A percentile compares a stretch with the other conserved stretches of the same genome.
Evolutionary conservation across 1,139 yeast species (phyloP).

Genomic region (Scheffersomyces titani): DNA sequence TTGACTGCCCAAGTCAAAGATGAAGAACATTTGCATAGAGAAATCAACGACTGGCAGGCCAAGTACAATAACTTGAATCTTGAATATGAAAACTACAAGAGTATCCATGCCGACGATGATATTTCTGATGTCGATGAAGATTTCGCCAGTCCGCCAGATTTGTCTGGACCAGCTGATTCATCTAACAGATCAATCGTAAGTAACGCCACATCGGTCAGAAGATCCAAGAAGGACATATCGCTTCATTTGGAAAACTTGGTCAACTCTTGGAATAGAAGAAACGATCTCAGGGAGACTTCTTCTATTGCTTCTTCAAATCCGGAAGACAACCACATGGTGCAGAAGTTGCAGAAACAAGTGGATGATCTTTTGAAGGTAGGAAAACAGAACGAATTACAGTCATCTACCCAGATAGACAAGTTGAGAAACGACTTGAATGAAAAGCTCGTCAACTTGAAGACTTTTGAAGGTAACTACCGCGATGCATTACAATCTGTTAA

Average conservation of each 20-base stretch:
- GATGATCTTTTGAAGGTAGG: slow-evolving; percentile 45
- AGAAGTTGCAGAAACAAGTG: slow-evolving; percentile 48
- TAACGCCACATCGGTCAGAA: slow-evolving; percentile 20
- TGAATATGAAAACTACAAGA: slow-evolving; percentile 47
- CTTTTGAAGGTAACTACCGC: slow-evolving; percentile 57
- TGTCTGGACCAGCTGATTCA: slow-evolving; percentile 11
- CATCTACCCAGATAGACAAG: slow-evolving; percentile 33
- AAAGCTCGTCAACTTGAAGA: slow-evolving; percentile 36
- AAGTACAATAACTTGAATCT: slow-evolving; percentile 45
- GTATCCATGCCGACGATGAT: slow-evolving; percentile 38
- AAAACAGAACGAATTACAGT: slow-evolving; percentile 37
- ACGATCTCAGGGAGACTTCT: slow-evolving; percentile 9
- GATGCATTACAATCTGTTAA: slow-evolving; percentile 72
- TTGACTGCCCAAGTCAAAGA: slow-evolving; percentile 45
- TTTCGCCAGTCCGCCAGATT: slow-evolving; percentile 11
- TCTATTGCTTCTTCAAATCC: slow-evolving; percentile 3
- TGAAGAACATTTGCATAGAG: slow-evolving; percentile 47
- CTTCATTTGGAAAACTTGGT: slow-evolving; percentile 43
- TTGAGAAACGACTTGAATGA: slow-evolving; percentile 37
- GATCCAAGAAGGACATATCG: slow-evolving; percentile 37
- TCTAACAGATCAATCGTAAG: slow-evolving; percentile 29
- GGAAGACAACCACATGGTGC: slow-evolving; percentile 28
- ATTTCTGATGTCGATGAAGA: slow-evolving; percentile 28
- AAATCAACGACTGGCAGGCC: slow-evolving; percentile 48
- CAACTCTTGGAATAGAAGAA: slow-evolving; percentile 30